Evolutionary conservation across 768 basidiomycete species (phyloP).

Genomic region (Mycena pura): DNA sequence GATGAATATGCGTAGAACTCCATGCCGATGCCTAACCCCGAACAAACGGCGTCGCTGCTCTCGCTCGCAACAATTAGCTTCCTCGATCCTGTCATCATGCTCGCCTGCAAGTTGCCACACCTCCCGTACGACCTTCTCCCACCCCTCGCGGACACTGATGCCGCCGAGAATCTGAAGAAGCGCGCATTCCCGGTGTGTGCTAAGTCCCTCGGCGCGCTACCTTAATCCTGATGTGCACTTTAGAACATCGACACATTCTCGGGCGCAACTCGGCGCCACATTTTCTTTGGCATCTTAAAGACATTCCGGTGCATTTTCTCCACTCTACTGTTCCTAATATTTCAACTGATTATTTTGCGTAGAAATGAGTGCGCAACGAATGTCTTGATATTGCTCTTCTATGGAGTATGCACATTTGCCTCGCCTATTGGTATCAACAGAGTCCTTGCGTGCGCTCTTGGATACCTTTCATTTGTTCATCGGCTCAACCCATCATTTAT

Average conservation of each 20-base stretch:
- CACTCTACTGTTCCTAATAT: background rate
- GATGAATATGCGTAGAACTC: constrained; percentile 35
- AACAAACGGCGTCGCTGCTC: constrained; percentile 57
- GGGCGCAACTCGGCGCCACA: constrained; percentile 9
- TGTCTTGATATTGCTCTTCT: constrained; percentile 13
- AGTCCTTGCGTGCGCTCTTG: constrained; percentile 11
- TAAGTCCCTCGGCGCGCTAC: background rate
- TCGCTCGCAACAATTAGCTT: constrained; percentile 54
- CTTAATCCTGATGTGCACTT: background rate
- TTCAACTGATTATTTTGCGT: too few relatives aligned
- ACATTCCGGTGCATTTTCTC: constrained; percentile 18
- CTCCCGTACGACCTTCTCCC: constrained; percentile 61
- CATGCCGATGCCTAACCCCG: constrained; percentile 43
- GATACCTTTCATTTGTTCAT: constrained; percentile 9
- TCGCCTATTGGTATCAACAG: constrained; percentile 26
- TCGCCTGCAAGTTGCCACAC: constrained; percentile 50
- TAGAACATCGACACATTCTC: constrained; percentile 28
- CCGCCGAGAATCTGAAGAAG: constrained; percentile 16
- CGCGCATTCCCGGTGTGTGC: constrained; percentile 20
- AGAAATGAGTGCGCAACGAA: constrained; percentile 19
- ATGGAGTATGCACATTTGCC: constrained; percentile 20
- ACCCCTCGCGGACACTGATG: constrained; percentile 57
- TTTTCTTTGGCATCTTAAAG: constrained; percentile 25
- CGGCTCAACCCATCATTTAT: background rate
- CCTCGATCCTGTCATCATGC: constrained; percentile 57